Percentiles rank a stretch among this genome's conserved stretches.
Evolutionary conservation across 108 stramenopile genomes (phyloP).

Genomic region (Seminavis robusta): DNA sequence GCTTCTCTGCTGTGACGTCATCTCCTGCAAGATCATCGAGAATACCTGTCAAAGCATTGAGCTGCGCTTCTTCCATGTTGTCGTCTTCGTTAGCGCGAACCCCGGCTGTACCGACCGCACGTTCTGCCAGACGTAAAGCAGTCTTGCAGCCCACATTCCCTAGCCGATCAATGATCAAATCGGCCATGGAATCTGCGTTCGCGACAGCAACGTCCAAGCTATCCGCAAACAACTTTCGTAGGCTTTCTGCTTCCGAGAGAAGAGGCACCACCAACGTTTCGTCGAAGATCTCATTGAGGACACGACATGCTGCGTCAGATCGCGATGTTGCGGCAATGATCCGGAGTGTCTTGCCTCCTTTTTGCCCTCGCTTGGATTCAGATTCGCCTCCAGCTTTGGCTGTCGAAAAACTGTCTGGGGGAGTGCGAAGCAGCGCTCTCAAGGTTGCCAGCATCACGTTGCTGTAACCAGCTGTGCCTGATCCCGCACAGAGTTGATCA

Average conservation of each 20-base stretch:
- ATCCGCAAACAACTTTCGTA: conserved; percentile 47
- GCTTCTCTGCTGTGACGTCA: conserved; percentile 30
- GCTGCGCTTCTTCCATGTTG: conserved; percentile 16
- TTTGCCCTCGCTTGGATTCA: conserved; percentile 5
- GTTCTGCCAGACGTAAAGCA: conserved; percentile 56
- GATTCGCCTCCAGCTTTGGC: conserved; percentile 53
- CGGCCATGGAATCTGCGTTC: conserved; percentile 39
- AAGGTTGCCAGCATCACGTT: conserved; percentile 75
- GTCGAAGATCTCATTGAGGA: conserved; percentile 68
- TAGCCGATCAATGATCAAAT: conserved; percentile 34
- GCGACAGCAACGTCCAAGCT: conserved; percentile 24
- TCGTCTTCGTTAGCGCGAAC: not conserved
- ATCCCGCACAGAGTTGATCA: conserved; percentile 69
- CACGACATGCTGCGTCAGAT: conserved; percentile 59
- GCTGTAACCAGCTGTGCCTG: conserved; percentile 56
- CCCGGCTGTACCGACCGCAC: conserved; percentile 42
- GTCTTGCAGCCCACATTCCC: conserved; percentile 67
- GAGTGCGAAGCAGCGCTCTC: conserved; percentile 66
- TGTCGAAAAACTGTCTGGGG: conserved; percentile 36
- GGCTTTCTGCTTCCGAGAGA: conserved; percentile 35
- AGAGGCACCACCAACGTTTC: conserved; percentile 66
- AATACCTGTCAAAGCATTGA: conserved; percentile 35
- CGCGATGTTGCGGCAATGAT: conserved; percentile 64
- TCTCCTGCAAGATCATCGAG: conserved; percentile 57
- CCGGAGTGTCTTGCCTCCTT: conserved; percentile 45